Conservation (phyloP, 2,329 filamentous ascomycete genomes). For the Zasmidium angulare region DNA sequence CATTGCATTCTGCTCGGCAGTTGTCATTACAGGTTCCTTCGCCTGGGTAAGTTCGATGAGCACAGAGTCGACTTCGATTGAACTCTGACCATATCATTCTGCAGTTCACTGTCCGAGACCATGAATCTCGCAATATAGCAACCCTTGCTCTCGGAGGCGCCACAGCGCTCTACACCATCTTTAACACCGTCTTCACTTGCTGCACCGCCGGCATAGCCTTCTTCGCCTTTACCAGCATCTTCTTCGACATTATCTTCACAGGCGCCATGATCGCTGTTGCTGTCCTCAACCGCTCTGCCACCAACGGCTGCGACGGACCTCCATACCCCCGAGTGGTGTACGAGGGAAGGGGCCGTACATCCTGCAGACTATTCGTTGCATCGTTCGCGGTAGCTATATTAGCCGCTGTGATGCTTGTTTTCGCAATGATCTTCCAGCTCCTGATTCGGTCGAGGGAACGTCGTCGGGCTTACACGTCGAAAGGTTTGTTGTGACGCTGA, state of each 20-base stretch:
- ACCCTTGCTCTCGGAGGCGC: slow-evolving; percentile 1
- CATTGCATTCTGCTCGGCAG: slow-evolving; percentile 3
- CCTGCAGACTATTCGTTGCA: slow-evolving; percentile 1
- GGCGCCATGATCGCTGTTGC: slow-evolving; percentile 8
- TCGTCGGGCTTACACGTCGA: background rate
- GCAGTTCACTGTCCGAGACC: background rate
- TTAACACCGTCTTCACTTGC: slow-evolving; percentile 1
- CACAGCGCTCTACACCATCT: background rate
- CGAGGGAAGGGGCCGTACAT: background rate
- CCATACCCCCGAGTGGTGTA: background rate
- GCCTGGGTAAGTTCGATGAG: background rate
- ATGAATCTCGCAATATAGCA: slow-evolving; percentile 1
- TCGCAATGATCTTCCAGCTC: slow-evolving; percentile 1
- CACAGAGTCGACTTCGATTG: background rate
- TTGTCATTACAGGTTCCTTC: slow-evolving; percentile 5
- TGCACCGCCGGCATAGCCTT: slow-evolving; percentile 9
- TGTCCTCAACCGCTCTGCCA: slow-evolving; percentile 2
- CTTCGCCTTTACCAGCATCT: slow-evolving; percentile 3
- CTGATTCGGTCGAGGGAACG: background rate
- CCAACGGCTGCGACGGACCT: background rate
- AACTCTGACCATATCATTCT: background rate
- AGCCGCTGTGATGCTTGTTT: slow-evolving; percentile 1
- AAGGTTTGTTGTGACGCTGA: background rate
- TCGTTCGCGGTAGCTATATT: slow-evolving; percentile 4
- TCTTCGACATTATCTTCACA: slow-evolving; percentile 6